Base-by-base conservation (phyloP, 73 alveolate species). In the Durusdinium trenchii region DNA sequence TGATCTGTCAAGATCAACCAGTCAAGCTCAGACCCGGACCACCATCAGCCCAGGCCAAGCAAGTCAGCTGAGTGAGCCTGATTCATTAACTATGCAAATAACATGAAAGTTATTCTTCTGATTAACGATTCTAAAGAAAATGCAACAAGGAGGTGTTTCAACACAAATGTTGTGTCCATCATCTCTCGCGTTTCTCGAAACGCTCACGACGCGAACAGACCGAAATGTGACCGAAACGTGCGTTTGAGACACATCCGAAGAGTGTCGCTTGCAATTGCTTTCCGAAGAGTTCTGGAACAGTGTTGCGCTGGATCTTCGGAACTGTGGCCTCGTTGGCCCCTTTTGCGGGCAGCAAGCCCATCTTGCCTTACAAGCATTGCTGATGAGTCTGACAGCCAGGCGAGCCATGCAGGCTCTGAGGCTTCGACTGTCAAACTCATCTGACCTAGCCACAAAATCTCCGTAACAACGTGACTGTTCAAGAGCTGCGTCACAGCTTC, bases 1-100 rank as follows among this genome's bases (percentile, higher is more conserved):
- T 23, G 3, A 60, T 1, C 73, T 2, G 73, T 23, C 18, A 60
- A 23, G 1, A 60, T 60, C 73, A 60, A 60, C 73, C 30, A 23
- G 18, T 60, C 30, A 23, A 23, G 1, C 30, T 23, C 73, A 32
- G 30, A 67, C 81, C 35, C 81, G 35, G 35, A 73, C 35, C 35
- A 40, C 28, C 40, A 23, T 78, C 87, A 78, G 57, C 62, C 42
- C 62, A 83, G 93, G 93, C 51, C 93, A 47, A 83, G 93, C 26
- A 83, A 61, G 50, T 83, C 93, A 47, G 93, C 51, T 10, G 93
- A 48, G 93, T 83, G 75, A 14, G 93, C 93, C 40, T 38, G 45
- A 35, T 12, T 3, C 32, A 45, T 43, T 32, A 42, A 30, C 43
- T 42, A 32, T 60, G 73, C 30, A 32, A 60, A 60, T 2, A 23